phyloP scores from a whole-genome alignment of 2,329 filamentous ascomycete genomes.

The Paecilomyces dactylethromorphus region DNA sequence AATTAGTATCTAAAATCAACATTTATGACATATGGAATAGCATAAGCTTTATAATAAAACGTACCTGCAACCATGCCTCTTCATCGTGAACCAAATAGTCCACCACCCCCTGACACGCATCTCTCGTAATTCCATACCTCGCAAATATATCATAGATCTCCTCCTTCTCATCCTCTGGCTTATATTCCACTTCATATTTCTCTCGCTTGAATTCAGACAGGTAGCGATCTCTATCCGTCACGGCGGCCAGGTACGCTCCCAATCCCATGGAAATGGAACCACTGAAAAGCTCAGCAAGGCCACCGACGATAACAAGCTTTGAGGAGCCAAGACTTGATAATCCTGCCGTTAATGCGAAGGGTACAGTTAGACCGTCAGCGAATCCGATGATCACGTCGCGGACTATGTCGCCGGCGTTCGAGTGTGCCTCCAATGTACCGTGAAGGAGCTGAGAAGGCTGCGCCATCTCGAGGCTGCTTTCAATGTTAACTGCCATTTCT shows the following conservation, averaged over 20 bases:
- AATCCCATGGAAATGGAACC: constrained; percentile 68
- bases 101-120: constrained; percentile 41
- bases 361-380: constrained; percentile 66
- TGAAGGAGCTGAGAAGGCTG: background rate
- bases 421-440: constrained; percentile 1
- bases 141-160: constrained; percentile 42
- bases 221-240: constrained; percentile 16
- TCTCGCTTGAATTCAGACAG: constrained; percentile 44
- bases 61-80: constrained; percentile 42
- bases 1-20: background rate
- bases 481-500: background rate
- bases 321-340: constrained; percentile 50
- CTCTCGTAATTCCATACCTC: constrained; percentile 43
- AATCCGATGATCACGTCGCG: constrained; percentile 62
- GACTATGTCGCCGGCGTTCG: constrained; percentile 1
- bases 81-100: constrained; percentile 44
- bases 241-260: constrained; percentile 59
- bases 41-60: constrained; percentile 1
- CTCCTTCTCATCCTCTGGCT: constrained; percentile 41
- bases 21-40: background rate
- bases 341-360: constrained; percentile 68
- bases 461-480: background rate
- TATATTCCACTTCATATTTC: constrained; percentile 36
- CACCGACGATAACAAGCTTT: constrained; percentile 58
- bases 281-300: constrained; percentile 63